phyloP scores from a whole-genome alignment of 192 early-diverging fungal genomes.

The Pecoramyces ruminantium region DNA sequence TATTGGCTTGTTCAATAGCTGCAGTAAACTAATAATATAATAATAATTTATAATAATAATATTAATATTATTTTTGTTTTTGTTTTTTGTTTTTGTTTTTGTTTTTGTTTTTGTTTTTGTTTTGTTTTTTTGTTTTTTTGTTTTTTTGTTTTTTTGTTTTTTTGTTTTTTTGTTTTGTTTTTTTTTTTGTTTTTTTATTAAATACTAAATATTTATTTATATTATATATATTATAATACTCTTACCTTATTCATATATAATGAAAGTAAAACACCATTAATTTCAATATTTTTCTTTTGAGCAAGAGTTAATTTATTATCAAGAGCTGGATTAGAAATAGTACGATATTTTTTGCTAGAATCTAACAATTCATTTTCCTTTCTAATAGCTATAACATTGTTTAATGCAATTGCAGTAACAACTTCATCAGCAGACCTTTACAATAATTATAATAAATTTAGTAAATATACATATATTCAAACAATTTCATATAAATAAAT shows the following conservation, averaged over 20 bases:
- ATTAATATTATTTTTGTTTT: too few relatives aligned
- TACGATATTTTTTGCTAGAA: constrained; percentile 28
- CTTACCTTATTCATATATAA: constrained; percentile 33
- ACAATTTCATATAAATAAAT: too few relatives aligned
- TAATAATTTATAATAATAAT: background rate
- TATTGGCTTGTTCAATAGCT: constrained; percentile 27
- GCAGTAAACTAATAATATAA: constrained; percentile 16
- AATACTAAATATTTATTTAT: too few relatives aligned
- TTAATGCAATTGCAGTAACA: constrained; percentile 43
- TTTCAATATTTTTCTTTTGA: constrained; percentile 37
- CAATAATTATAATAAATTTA: too few relatives aligned
- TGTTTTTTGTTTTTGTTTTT: too few relatives aligned
- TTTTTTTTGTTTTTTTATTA: too few relatives aligned
- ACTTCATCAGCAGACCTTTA: constrained; percentile 27
- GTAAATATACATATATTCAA: too few relatives aligned
- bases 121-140: too few relatives aligned
- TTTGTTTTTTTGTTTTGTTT: too few relatives aligned
- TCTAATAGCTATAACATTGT: constrained; percentile 42
- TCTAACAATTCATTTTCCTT: constrained; percentile 40
- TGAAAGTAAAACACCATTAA: constrained; percentile 42
- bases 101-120: too few relatives aligned
- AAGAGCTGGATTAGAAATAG: constrained; percentile 28
- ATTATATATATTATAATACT: background rate
- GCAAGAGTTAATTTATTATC: constrained; percentile 35
- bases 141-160: too few relatives aligned